Evolutionary conservation across 176 grass and related monocot genomes (phyloP), one percentile per base, ranked within the genome.

Genomic region (Canna indica): DNA sequence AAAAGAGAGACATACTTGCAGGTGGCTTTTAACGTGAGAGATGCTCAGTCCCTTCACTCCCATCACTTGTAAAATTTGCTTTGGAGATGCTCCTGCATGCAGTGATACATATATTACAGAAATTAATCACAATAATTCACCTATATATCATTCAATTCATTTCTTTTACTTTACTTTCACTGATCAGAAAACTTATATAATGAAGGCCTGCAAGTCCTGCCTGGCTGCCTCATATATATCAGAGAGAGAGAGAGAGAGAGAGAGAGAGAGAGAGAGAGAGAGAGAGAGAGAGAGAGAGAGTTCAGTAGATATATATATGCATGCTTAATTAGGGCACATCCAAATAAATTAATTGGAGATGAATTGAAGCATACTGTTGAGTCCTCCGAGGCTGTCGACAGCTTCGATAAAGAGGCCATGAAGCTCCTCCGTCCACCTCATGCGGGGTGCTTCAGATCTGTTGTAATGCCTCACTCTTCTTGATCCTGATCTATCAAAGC

Each of bases 21-120:
- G 94, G 80, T 99, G 90, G 57, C 95, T 99, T 80, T 99, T 99
- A 42, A 99, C 78, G 77, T 99, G 95, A 81, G 87, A 99, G 75
- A 93, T 80, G 42, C 71, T 94, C 46, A 99, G 75, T 70, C 80
- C 90, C 45, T 86, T 90, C 59, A 72, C 76, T 7, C 84, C 82
- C 86, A 99, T 94, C 46, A 88, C 31, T 67, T 90, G 95, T 62
- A 99, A 79, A 81, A 99, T 99, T 75, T 70, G 75, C 70, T 93
- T 99, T 7, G 94, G 94, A 46, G 90, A 93, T 80, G 94, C 94
- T 81, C 85, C 94, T 99, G 77, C 33, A 63, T 66, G 17, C 50
- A 59, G 75, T 60, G 59, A 58, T 28, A 85, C 62, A 82, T 65
- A 12, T 8, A 25, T n/a, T n/a, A n/a, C n/a, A n/a, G n/a, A n/a